Percentiles rank a stretch among this genome's conserved stretches.
phyloP scores from a whole-genome alignment of 2,329 filamentous ascomycete species.

The Epichloe aotearoae region DNA sequence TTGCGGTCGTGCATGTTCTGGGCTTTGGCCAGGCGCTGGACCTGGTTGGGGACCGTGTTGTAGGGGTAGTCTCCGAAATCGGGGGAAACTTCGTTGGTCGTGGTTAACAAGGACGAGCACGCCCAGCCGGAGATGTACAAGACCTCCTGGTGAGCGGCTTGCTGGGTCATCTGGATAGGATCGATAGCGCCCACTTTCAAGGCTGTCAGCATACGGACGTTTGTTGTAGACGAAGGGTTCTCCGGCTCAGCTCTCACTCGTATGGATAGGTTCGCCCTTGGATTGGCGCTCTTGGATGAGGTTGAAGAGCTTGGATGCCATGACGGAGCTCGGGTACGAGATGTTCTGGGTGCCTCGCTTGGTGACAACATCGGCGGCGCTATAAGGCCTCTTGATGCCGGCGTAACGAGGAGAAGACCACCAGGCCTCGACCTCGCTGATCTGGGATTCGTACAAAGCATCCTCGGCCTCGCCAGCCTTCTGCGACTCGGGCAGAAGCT shows the following conservation, averaged over 20 bases:
- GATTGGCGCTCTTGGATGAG: constrained; percentile 65
- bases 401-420: constrained; percentile 76
- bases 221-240: not conserved
- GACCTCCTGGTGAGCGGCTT: constrained; percentile 89
- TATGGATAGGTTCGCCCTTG: constrained; percentile 81
- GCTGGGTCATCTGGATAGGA: constrained; percentile 98
- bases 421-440: constrained; percentile 79
- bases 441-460: constrained; percentile 67
- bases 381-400: constrained; percentile 86
- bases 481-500: constrained; percentile 62
- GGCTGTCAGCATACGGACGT: not conserved
- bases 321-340: constrained; percentile 80
- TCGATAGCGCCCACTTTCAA: constrained; percentile 83
- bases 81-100: constrained; percentile 95
- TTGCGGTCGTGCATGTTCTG: constrained; percentile 95
- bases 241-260: constrained; percentile 43
- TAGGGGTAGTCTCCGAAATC: constrained; percentile 99
- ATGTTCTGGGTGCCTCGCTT: constrained; percentile 84
- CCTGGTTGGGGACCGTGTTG: constrained; percentile 96
- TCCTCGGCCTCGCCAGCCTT: constrained; percentile 77
- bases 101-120: constrained; percentile 83
- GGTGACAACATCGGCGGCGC: constrained; percentile 78
- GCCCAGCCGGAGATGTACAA: constrained; percentile 97
- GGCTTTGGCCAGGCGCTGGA: constrained; percentile 89
- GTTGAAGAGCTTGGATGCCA: constrained; percentile 91